Conservation (phyloP, 2,329 filamentous ascomycete species). For the Neophaeococcomyces mojaviensis region DNA sequence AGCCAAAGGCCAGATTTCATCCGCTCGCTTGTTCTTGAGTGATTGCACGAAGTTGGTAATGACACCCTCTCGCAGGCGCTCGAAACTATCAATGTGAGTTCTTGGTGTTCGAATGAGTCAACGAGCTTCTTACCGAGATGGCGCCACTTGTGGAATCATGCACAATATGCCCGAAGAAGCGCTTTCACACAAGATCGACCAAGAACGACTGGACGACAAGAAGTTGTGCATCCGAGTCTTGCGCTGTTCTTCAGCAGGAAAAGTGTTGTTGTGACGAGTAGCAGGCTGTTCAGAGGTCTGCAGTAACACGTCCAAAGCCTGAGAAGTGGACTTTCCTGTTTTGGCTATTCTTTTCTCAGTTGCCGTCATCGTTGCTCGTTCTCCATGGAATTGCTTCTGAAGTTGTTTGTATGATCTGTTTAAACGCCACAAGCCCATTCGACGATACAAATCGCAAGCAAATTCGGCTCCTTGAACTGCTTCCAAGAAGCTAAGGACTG, state of each 20-base stretch:
- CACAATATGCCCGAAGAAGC: not conserved
- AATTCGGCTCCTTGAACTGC: too few relatives aligned
- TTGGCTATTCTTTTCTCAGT: too few relatives aligned
- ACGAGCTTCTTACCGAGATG: not conserved
- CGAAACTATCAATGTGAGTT: not conserved
- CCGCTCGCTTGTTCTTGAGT: not conserved
- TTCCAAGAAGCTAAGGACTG: too few relatives aligned
- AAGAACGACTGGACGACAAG: not conserved
- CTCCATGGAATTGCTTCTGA: too few relatives aligned
- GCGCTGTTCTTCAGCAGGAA: not conserved
- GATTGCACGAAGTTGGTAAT: not conserved
- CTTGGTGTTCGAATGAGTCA: not conserved
- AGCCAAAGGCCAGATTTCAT: not conserved
- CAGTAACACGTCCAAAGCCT: too few relatives aligned
- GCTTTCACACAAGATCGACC: not conserved
- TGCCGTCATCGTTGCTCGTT: too few relatives aligned
- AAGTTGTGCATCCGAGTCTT: slow-evolving; percentile 7
- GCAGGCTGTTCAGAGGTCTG: too few relatives aligned
- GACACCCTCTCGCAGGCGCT: not conserved
- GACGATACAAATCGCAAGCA: too few relatives aligned
- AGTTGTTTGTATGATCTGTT: too few relatives aligned
- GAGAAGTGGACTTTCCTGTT: too few relatives aligned
- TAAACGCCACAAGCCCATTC: too few relatives aligned
- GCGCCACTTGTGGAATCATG: not conserved
- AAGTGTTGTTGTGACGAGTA: too few relatives aligned